Evolutionary conservation across 2,329 filamentous ascomycete genomes (phyloP).

Genomic region (Neonectria sp.): DNA sequence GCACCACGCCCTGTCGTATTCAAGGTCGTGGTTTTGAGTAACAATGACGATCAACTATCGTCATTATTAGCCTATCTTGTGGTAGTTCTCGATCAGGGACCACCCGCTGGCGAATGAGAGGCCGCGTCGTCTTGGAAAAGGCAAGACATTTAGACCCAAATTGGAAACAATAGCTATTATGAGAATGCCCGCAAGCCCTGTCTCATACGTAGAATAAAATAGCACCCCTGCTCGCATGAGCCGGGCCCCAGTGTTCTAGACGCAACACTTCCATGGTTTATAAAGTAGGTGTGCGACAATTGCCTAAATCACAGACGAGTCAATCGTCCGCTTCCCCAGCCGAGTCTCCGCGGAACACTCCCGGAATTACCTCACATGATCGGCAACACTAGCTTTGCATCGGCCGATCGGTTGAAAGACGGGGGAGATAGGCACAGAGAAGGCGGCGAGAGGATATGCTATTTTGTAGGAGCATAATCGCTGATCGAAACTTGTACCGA

Average conservation of each 20-base stretch:
- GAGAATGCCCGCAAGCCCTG: too few species aligned
- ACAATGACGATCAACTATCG: not conserved
- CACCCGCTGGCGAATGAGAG: not conserved
- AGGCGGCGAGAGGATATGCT: slow-evolving; percentile 1
- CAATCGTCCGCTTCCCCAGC: not conserved
- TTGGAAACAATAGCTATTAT: not conserved
- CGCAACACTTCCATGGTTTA: not conserved
- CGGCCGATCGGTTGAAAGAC: not conserved
- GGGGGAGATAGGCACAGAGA: not conserved
- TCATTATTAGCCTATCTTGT: not conserved
- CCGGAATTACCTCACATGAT: not conserved
- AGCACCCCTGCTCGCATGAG: not conserved
- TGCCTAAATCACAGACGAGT: not conserved
- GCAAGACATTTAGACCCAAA: not conserved
- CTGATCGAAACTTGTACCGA: slow-evolving; percentile 19
- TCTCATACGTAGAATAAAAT: too few species aligned
- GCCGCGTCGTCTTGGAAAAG: not conserved
- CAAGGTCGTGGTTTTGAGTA: too few species aligned
- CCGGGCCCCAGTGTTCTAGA: not conserved
- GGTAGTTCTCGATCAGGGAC: not conserved
- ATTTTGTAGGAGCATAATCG: slow-evolving; percentile 17
- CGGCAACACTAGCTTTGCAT: not conserved
- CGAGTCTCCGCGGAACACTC: not conserved
- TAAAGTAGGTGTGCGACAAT: not conserved
- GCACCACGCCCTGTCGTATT: too few species aligned